Conservation (phyloP, 2,329 filamentous ascomycete species). For the Aspergillus fumigatus region DNA sequence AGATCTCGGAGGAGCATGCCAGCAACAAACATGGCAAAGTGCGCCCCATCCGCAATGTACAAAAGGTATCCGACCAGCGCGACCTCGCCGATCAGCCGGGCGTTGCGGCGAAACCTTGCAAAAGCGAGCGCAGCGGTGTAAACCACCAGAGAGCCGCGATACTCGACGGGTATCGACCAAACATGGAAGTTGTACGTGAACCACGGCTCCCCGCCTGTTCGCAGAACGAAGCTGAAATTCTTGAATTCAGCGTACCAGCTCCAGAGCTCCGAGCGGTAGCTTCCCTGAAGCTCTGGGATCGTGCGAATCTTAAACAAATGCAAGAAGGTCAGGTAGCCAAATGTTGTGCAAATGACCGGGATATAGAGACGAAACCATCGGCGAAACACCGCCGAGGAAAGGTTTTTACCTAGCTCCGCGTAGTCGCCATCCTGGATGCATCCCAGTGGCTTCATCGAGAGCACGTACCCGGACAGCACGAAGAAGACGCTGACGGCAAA, state of each 20-base stretch:
- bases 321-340: too few species aligned
- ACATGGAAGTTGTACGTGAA: slow-evolving; percentile 47
- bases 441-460: too few species aligned
- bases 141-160: too few species aligned
- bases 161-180: too few species aligned
- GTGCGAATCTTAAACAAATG: slow-evolving; percentile 45
- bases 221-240: slow-evolving; percentile 65
- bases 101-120: slow-evolving; percentile 50
- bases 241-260: slow-evolving; percentile 55
- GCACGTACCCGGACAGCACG: too few species aligned
- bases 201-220: slow-evolving; percentile 54
- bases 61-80: slow-evolving; percentile 61
- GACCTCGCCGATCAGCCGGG: slow-evolving; percentile 52
- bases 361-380: too few species aligned
- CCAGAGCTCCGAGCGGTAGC: slow-evolving; percentile 49
- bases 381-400: too few species aligned
- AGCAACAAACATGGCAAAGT: slow-evolving; percentile 55
- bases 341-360: too few species aligned
- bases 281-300: slow-evolving; percentile 37
- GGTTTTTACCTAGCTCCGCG: too few species aligned
- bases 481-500: slow-evolving; percentile 43
- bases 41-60: slow-evolving; percentile 62
- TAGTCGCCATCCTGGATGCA: too few species aligned
- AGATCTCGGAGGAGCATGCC: slow-evolving; percentile 62
- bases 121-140: slow-evolving; percentile 30